Base-by-base conservation (phyloP, 805 yeast species). In the Nakazawaea ernobii region DNA sequence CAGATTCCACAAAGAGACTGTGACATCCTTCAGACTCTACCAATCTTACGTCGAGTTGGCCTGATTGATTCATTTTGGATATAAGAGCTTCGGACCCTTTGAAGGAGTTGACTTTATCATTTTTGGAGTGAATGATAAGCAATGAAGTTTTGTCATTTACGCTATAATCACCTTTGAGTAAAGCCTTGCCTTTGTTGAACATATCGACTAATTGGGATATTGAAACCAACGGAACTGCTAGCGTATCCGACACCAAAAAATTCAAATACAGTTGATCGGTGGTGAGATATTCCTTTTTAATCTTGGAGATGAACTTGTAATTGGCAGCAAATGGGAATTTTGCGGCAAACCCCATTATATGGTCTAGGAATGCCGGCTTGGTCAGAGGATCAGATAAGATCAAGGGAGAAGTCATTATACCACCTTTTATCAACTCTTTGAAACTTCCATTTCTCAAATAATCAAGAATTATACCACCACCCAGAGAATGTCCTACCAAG, bases 401-500 rank as follows among this genome's bases (percentile, higher is more conserved):
- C 51, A 82, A 70, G 1, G 95, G 94, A 1, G 81, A 87, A 32
- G 75, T 66, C 0, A 69, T 74, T 32, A 74, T 63, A 41, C 77
- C 70, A 0, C 77, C 78, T 32, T 67, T 63, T 28, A 86, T 52
- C n/a, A 69, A 53, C 24, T 73, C 69, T 38, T 65, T 69, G 57
- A 70, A 65, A 49, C 67, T 73, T 3, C 91, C 91, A 29, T 61
- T 59, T 32, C 77, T 69, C 3, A 77, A 80, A 59, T 86, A 85
- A 61, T 81, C 82, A 46, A 86, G 64, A 0, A 67, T 68, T 45
- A 86, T 79, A 0, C 84, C 91, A 17, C 92, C 92, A 42, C 95
- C 95, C 91, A 86, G 84, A 6, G 90, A 84, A 53, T 82, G 88
- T 1, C 91, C 90, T 56, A 76, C 68, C 38, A 86, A 56, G 54